Evolutionary conservation across 2,329 filamentous ascomycete species (phyloP).

Genomic region (Malbranchea cinnamomea): DNA sequence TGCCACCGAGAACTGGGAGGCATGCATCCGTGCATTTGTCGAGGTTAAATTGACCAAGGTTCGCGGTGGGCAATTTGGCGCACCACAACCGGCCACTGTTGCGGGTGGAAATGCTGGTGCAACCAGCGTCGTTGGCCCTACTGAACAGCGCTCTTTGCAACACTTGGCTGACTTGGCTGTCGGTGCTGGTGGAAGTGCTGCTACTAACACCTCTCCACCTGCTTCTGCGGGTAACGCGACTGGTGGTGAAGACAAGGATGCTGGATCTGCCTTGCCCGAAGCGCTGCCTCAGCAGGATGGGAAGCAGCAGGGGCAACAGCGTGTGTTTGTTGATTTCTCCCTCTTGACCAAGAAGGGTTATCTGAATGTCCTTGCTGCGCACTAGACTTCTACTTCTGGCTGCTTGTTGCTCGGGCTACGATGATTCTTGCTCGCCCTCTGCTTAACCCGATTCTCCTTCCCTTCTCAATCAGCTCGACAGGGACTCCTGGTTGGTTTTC

Average conservation of each 20-base stretch:
- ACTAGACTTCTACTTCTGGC: slow-evolving; percentile 9
- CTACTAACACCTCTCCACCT: slow-evolving; percentile 6
- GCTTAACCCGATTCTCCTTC: too few relatives aligned
- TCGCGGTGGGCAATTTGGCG: slow-evolving; percentile 17
- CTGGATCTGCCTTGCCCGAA: slow-evolving; percentile 3
- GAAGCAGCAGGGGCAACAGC: slow-evolving; percentile 13
- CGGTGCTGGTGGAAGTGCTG: slow-evolving; percentile 24
- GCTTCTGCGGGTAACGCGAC: slow-evolving; percentile 4
- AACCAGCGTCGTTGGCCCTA: slow-evolving; percentile 24
- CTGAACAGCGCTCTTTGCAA: slow-evolving; percentile 30
- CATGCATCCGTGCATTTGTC: slow-evolving; percentile 26
- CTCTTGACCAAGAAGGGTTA: slow-evolving; percentile 28
- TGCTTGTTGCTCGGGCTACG: slow-evolving; percentile 10
- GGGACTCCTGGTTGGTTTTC: too few relatives aligned
- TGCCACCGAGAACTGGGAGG: slow-evolving; percentile 25
- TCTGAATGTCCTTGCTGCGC: slow-evolving; percentile 23
- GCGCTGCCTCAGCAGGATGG: slow-evolving; percentile 2
- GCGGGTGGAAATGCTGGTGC: slow-evolving; percentile 3
- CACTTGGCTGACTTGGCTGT: slow-evolving; percentile 30
- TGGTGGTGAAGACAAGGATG: slow-evolving; percentile 7
- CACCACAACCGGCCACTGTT: slow-evolving; percentile 10
- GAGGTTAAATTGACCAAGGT: slow-evolving; percentile 22
- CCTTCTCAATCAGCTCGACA: too few relatives aligned
- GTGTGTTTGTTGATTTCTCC: slow-evolving; percentile 25
- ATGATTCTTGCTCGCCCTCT: too few relatives aligned